Evolutionary conservation across 768 basidiomycete genomes (phyloP).

Genomic region (Boletus pseudopeckii): DNA sequence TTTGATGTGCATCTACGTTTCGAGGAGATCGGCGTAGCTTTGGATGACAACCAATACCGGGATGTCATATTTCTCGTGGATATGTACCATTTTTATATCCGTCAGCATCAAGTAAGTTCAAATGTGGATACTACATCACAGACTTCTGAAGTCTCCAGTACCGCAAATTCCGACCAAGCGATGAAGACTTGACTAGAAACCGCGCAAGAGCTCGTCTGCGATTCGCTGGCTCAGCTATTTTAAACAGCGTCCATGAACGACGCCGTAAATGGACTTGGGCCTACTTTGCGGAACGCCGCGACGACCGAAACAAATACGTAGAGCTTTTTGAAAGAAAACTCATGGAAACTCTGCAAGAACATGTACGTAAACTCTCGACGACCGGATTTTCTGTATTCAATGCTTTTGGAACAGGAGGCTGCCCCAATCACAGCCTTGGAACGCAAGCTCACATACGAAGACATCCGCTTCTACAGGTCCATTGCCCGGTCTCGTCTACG

Average conservation of each 20-base stretch:
- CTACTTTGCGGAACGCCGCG: slow-evolving; percentile 82
- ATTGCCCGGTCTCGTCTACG: slow-evolving; percentile 85
- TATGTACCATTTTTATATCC: slow-evolving; percentile 93
- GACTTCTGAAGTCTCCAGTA: slow-evolving; percentile 45
- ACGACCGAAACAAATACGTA: slow-evolving; percentile 84
- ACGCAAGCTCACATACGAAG: slow-evolving; percentile 83
- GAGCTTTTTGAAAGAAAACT: slow-evolving; percentile 78
- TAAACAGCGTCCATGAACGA: slow-evolving; percentile 79
- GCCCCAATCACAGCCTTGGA: slow-evolving; percentile 64
- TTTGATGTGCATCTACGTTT: slow-evolving; percentile 87
- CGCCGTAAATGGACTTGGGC: slow-evolving; percentile 88
- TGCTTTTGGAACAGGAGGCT: slow-evolving; percentile 41
- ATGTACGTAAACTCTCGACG: slow-evolving; percentile 40
- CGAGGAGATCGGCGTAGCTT: slow-evolving; percentile 86
- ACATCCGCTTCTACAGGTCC: slow-evolving; percentile 95
- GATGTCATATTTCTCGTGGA: slow-evolving; percentile 91
- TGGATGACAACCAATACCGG: slow-evolving; percentile 93
- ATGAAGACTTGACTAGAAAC: slow-evolving; percentile 57
- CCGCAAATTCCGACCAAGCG: slow-evolving; percentile 70
- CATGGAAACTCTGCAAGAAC: slow-evolving; percentile 46
- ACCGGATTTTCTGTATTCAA: not conserved
- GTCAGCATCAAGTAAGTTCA: slow-evolving; percentile 66
- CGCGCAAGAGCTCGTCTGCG: slow-evolving; percentile 63
- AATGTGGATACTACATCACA: not conserved
- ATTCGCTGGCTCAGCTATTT: slow-evolving; percentile 78